Evolutionary conservation across 495 filamentous ascomycete genomes (phyloP), one percentile per base, ranked within the genome.

Genomic region (Podospora pseudopauciseta): DNA sequence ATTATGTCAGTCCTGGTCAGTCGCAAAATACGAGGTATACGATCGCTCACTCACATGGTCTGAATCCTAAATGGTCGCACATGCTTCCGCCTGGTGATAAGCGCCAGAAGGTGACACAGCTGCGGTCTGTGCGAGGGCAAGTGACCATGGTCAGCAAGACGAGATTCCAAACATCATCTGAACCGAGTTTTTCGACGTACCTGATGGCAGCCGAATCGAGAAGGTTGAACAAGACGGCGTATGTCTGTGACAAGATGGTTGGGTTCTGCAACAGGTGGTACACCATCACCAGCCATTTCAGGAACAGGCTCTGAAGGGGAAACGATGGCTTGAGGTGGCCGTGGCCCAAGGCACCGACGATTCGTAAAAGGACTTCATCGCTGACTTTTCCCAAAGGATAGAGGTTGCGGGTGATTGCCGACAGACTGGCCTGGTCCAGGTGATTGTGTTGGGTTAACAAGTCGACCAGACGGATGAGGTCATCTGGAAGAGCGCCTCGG

Each of bases 11-110:
- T 44, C 13, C 18, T 60, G 19, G 30, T 15, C 26, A n/a, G 18
- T 16, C 15, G 32, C 11, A 49, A 26, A 11, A 13, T 23, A 13
- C 11, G n/a, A 65, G 32, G 44, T 49, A 23, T 11, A 23, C 23
- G 4, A 7, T 54, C 55, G 3, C 7, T 30, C 15, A 87, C 92
- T 81, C 83, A 94, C 82, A 97, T 80, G 58, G 87, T 80, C 70
- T 96, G 93, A 39, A 97, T 93, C 65, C 93, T 82, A 72, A 92
- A 94, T 3, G 92, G 91, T 68, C 88, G 87, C 54, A 97, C 93
- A 78, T 97, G 92, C 72, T 90, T 93, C n/a, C 93, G 88, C 59
- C 91, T 82, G 23, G 93, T 97, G 53, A 95, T 86, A 15, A 92
- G 78, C 11, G 92, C 91, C 23, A 97, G 85, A n/a, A 97, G 79